Conservation (phyloP, 345 rosid genomes). For the Bretschneidera sinensis region DNA sequence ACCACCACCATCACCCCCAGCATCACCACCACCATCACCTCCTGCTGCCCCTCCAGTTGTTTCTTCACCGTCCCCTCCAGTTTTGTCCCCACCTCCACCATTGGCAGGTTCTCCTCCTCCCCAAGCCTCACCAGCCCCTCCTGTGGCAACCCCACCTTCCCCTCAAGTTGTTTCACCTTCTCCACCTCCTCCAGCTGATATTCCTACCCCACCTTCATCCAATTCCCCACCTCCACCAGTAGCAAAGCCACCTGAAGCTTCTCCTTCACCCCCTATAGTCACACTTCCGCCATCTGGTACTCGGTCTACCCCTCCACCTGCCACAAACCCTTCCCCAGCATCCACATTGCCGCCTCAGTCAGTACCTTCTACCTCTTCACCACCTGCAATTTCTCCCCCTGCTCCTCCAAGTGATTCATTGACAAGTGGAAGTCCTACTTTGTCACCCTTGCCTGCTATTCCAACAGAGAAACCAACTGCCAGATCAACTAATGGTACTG, state of each 20-base stretch:
- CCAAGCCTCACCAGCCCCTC: constrained; percentile 37
- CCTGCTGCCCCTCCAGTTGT: constrained; percentile 23
- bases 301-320: constrained; percentile 45
- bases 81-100: constrained; percentile 44
- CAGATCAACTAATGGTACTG: constrained; percentile 40
- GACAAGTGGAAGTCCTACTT: constrained; percentile 25
- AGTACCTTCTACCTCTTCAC: constrained; percentile 43
- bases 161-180: constrained; percentile 41
- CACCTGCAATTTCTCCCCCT: constrained; percentile 45
- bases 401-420: constrained; percentile 46
- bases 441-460: constrained; percentile 54
- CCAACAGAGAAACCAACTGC: constrained; percentile 84
- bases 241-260: constrained; percentile 27
- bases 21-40: constrained; percentile 26
- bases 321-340: constrained; percentile 30
- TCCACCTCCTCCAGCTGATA: constrained; percentile 28
- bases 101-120: constrained; percentile 43
- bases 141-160: constrained; percentile 51
- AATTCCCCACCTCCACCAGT: constrained; percentile 43
- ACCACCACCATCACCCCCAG: constrained; percentile 36
- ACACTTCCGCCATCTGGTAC: constrained; percentile 31
- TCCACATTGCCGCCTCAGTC: constrained; percentile 48
- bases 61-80: constrained; percentile 36
- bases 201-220: constrained; percentile 30
- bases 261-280: constrained; percentile 31